Percentiles rank a stretch among this genome's conserved stretches.
Evolutionary conservation across 495 filamentous ascomycete species (phyloP).

Genomic region (Penicillium egyptiacum): DNA sequence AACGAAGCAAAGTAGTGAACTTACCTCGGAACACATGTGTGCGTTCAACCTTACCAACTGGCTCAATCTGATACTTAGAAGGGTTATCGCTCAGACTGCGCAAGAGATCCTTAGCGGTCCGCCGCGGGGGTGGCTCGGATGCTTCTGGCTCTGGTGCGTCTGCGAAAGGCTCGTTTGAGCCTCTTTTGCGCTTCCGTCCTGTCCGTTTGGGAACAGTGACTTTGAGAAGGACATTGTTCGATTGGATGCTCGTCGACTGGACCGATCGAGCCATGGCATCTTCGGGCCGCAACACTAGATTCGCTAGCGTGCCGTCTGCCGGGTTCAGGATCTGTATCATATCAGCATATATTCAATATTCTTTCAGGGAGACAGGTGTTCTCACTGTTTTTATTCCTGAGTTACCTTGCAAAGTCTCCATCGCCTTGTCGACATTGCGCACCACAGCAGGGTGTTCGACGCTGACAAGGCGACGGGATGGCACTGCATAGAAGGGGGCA

Average conservation of each 20-base stretch:
- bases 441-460: slow-evolving; percentile 89
- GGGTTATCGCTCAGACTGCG: slow-evolving; percentile 71
- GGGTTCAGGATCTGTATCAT: slow-evolving; percentile 43
- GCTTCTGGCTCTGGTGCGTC: slow-evolving; percentile 17
- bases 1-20: not conserved
- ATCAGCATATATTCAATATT: slow-evolving; percentile 14
- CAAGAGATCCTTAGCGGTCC: slow-evolving; percentile 47
- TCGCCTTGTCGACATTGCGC: slow-evolving; percentile 75
- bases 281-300: slow-evolving; percentile 68
- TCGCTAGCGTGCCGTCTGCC: slow-evolving; percentile 42
- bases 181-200: slow-evolving; percentile 78
- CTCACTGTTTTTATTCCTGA: slow-evolving; percentile 64
- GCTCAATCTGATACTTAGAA: slow-evolving; percentile 65
- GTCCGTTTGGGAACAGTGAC: slow-evolving; percentile 84
- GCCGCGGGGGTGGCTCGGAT: slow-evolving; percentile 20
- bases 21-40: slow-evolving; percentile 85
- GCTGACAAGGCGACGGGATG: slow-evolving; percentile 62
- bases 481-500: slow-evolving; percentile 60
- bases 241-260: slow-evolving; percentile 64
- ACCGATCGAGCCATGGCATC: slow-evolving; percentile 76
- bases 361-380: not conserved
- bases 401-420: slow-evolving; percentile 73
- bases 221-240: slow-evolving; percentile 82
- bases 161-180: slow-evolving; percentile 63
- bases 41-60: slow-evolving; percentile 68